phyloP scores from a whole-genome alignment of 2,329 filamentous ascomycete species.

The Fonsecaea nubica region DNA sequence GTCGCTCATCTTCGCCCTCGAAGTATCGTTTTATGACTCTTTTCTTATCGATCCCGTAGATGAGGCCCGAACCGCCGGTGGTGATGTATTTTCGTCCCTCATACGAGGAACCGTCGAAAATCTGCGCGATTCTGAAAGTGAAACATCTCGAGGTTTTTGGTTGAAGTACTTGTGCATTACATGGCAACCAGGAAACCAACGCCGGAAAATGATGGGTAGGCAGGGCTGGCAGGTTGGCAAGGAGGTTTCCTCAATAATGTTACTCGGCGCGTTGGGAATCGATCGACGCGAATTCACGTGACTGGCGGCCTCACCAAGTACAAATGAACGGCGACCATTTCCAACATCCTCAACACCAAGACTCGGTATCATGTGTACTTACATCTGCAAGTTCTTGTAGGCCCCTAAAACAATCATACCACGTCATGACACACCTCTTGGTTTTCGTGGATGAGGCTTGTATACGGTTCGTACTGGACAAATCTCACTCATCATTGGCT shows the following conservation, averaged over 20 bases:
- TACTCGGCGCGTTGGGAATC: no score
- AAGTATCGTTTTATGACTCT: conserved; percentile 26
- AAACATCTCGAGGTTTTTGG: conserved; percentile 14
- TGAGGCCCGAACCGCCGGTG: conserved; percentile 9
- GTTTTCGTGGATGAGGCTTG: neutral
- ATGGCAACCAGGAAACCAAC: neutral
- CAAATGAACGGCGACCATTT: neutral
- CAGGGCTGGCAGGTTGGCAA: no score
- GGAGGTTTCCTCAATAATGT: no score
- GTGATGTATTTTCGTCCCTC: conserved; percentile 22
- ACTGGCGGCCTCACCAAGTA: no score
- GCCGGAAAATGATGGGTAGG: no score
- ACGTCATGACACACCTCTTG: conserved; percentile 4
- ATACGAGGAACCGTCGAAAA: conserved; percentile 8
- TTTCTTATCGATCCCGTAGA: conserved; percentile 26
- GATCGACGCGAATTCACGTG: no score
- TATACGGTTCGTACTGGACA: neutral
- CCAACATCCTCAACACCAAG: neutral
- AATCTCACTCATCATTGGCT: neutral
- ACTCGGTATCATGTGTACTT: no score
- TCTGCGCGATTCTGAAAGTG: conserved; percentile 1
- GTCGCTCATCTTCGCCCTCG: conserved; percentile 17
- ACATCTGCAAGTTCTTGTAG: neutral
- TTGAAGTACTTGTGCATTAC: conserved; percentile 7
- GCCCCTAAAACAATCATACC: neutral